Evolutionary conservation across 2,329 filamentous ascomycete genomes (phyloP).

Genomic region (Coniochaeta sp.): DNA sequence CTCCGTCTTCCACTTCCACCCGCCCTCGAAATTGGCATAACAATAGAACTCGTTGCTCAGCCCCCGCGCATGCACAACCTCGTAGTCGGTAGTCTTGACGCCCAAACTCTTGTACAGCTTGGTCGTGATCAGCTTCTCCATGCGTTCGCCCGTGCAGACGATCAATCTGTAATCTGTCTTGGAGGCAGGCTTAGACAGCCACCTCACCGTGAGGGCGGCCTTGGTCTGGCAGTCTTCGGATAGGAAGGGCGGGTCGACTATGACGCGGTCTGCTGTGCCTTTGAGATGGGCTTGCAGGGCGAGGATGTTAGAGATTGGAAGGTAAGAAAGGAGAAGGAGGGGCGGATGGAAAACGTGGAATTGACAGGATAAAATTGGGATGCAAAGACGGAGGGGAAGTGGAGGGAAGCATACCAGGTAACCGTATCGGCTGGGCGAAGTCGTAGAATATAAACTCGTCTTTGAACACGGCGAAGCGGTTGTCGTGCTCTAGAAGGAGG

Average conservation of each 20-base stretch:
- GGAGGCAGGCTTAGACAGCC: constrained; percentile 46
- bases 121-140: constrained; percentile 51
- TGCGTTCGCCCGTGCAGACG: constrained; percentile 70
- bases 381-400: no score
- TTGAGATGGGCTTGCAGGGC: constrained; percentile 43
- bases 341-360: no score
- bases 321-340: no score
- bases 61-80: constrained; percentile 61
- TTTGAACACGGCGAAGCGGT: constrained; percentile 61
- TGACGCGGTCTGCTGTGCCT: constrained; percentile 58
- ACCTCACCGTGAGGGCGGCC: constrained; percentile 68
- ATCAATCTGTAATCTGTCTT: constrained; percentile 34
- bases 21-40: constrained; percentile 67
- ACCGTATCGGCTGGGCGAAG: constrained; percentile 58
- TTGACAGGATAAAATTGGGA: no score
- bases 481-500: constrained; percentile 65
- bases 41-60: constrained; percentile 76
- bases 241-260: constrained; percentile 73
- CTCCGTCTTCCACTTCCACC: background rate
- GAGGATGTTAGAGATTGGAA: no score
- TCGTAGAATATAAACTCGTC: constrained; percentile 70
- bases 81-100: constrained; percentile 57
- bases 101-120: constrained; percentile 62
- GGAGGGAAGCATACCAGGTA: constrained; percentile 42
- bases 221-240: constrained; percentile 77